A percentile compares a stretch with the other conserved stretches of the same genome.
Conservation (phyloP, 768 basidiomycete species). For the Mycena olivaceomarginata region DNA sequence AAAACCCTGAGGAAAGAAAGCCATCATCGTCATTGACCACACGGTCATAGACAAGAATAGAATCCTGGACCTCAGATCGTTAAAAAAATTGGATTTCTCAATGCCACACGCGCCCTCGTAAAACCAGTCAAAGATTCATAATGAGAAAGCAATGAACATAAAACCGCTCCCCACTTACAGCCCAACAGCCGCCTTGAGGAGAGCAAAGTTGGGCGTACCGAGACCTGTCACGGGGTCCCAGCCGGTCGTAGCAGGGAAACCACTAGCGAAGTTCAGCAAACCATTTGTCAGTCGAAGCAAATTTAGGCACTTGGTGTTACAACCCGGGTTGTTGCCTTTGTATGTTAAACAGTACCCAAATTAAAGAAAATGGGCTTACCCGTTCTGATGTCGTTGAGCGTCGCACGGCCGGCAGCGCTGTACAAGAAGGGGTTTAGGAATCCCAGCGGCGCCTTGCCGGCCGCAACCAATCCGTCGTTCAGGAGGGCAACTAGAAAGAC, state of each 20-base stretch:
- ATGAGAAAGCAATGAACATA: not conserved
- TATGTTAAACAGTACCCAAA: not conserved
- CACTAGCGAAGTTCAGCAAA: not conserved
- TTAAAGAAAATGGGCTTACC: not conserved
- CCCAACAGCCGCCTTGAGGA: slow-evolving; percentile 18
- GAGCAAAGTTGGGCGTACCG: slow-evolving; percentile 27
- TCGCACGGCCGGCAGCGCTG: slow-evolving; percentile 28
- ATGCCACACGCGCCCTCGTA: no score
- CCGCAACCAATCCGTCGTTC: slow-evolving; percentile 28
- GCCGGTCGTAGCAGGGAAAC: slow-evolving; percentile 12
- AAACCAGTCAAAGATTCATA: no score
- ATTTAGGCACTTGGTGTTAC: slow-evolving; percentile 24
- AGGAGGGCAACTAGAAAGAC: slow-evolving; percentile 6
- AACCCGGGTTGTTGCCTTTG: slow-evolving; percentile 30
- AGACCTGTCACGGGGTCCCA: slow-evolving; percentile 37
- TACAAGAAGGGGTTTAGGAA: slow-evolving; percentile 40
- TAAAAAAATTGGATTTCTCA: no score
- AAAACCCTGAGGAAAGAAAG: no score
- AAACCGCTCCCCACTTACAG: not conserved
- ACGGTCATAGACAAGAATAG: no score
- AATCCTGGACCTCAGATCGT: no score
- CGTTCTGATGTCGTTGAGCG: slow-evolving; percentile 30
- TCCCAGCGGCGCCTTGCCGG: slow-evolving; percentile 30
- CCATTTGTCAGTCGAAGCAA: not conserved
- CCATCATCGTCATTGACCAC: no score